Evolutionary conservation across 2,329 filamentous ascomycete species (phyloP).

Genomic region (Juglanconis oblonga): DNA sequence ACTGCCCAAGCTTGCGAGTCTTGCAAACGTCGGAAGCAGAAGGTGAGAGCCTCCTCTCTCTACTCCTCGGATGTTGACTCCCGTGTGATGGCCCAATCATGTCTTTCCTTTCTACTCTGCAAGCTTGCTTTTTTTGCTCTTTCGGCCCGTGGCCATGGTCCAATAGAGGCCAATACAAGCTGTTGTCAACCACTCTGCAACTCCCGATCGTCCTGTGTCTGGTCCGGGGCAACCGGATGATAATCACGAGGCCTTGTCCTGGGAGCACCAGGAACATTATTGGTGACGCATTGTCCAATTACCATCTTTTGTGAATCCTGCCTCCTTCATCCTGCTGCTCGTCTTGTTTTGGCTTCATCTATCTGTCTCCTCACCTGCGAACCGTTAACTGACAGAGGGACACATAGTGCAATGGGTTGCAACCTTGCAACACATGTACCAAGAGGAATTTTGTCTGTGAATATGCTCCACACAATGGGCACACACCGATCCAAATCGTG

Average conservation of each 20-base stretch:
- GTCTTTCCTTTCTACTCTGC: not conserved
- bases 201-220: no score
- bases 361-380: not conserved
- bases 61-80: not conserved
- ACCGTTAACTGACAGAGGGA: not conserved
- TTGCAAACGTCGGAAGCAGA: conserved; percentile 66
- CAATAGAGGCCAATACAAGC: not conserved
- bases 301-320: no score
- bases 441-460: conserved; percentile 47
- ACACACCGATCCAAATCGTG: conserved; percentile 16
- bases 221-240: not conserved
- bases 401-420: conserved; percentile 55
- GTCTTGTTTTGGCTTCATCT: not conserved
- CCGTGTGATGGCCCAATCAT: not conserved
- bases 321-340: no score
- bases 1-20: conserved; percentile 62
- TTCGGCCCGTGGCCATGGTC: conserved; percentile 7
- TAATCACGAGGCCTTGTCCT: not conserved
- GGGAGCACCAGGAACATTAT: no score
- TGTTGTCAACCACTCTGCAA: no score
- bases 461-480: conserved; percentile 34
- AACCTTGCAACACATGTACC: conserved; percentile 56
- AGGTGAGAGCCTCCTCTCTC: conserved; percentile 43
- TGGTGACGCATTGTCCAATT: no score
- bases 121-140: not conserved